Evolutionary conservation across 2,329 filamentous ascomycete species (phyloP).

Genomic region (Domatiomyces catenatus): DNA sequence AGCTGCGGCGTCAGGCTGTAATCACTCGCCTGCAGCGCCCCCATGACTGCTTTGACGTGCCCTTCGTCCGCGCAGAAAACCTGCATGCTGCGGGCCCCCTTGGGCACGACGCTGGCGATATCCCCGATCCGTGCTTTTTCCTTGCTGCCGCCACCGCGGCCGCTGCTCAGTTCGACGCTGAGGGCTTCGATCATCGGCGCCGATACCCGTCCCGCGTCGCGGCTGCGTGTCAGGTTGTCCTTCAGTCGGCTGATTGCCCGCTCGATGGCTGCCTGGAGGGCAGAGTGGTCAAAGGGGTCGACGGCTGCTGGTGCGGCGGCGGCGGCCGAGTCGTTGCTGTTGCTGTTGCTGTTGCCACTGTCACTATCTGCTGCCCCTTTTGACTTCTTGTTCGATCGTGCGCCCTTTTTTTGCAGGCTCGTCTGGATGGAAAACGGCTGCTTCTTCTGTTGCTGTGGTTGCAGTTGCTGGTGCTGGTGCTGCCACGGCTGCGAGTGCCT

Average conservation of each 20-base stretch:
- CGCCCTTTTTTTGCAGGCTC: not conserved
- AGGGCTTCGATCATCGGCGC: slow-evolving; percentile 46
- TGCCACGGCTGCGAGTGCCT: too few relatives aligned
- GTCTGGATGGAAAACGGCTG: not conserved
- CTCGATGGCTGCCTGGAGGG: slow-evolving; percentile 41
- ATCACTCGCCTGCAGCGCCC: slow-evolving; percentile 27
- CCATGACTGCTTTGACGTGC: slow-evolving; percentile 31
- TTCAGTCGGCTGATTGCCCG: slow-evolving; percentile 41
- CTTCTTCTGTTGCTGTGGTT: not conserved
- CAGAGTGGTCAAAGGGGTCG: slow-evolving; percentile 47
- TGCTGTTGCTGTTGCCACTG: not conserved
- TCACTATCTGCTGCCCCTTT: not conserved
- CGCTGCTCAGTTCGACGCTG: slow-evolving; percentile 40
- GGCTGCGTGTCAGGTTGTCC: slow-evolving; percentile 46
- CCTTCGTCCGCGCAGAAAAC: slow-evolving; percentile 51
- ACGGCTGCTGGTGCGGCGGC: not conserved
- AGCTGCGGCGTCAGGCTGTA: slow-evolving; percentile 29
- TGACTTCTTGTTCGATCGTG: not conserved
- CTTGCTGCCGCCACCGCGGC: slow-evolving; percentile 31
- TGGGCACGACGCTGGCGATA: slow-evolving; percentile 51
- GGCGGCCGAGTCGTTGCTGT: too few relatives aligned
- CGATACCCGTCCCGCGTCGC: slow-evolving; percentile 47
- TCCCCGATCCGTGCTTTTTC: slow-evolving; percentile 41
- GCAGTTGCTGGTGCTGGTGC: too few relatives aligned
- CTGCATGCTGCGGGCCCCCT: slow-evolving; percentile 44